A percentile compares a stretch with the other conserved stretches of the same genome.
Conservation (phyloP, 768 basidiomycete species). For the Gyrodon lividus region DNA sequence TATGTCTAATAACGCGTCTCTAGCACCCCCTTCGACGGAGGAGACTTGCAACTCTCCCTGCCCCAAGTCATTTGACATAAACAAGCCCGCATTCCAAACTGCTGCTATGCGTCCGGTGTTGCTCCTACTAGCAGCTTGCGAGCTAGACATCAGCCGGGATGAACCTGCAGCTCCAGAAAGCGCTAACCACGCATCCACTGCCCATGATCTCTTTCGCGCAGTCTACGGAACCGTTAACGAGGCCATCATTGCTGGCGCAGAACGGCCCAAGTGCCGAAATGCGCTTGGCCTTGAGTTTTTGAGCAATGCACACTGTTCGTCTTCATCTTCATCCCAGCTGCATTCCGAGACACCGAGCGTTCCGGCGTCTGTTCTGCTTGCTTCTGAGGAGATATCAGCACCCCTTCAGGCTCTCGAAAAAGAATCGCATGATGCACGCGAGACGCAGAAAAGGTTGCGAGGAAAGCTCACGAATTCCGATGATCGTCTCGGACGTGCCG, state of each 20-base stretch:
- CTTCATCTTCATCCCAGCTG: not conserved
- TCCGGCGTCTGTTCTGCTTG: not conserved
- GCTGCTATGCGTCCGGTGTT: slow-evolving; percentile 27
- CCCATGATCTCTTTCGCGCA: slow-evolving; percentile 30
- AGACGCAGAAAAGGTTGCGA: slow-evolving; percentile 15
- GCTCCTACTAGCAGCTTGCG: slow-evolving; percentile 33
- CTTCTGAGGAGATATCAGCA: not conserved
- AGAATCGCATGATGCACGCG: slow-evolving; percentile 19
- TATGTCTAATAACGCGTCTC: slow-evolving; percentile 15
- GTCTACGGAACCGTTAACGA: slow-evolving; percentile 28
- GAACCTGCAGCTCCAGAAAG: slow-evolving; percentile 19
- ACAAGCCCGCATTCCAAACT: slow-evolving; percentile 9
- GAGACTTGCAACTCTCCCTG: slow-evolving; percentile 7
- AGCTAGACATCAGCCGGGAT: slow-evolving; percentile 33
- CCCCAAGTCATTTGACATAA: slow-evolving; percentile 7
- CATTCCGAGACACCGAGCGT: not conserved
- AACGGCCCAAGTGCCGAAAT: slow-evolving; percentile 15
- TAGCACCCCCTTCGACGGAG: slow-evolving; percentile 9
- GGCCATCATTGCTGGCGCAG: slow-evolving; percentile 15
- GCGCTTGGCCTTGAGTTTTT: slow-evolving; percentile 28
- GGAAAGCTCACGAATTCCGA: slow-evolving; percentile 19
- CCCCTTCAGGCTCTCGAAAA: slow-evolving; percentile 25
- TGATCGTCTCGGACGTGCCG: slow-evolving; percentile 12
- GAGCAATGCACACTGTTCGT: slow-evolving; percentile 1
- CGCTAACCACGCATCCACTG: slow-evolving; percentile 17